These are phyloP conservation scores for Didymella lethalis DNA, from an alignment of 2,329 filamentous ascomycete species.

Conservation along the genomic window DNA sequence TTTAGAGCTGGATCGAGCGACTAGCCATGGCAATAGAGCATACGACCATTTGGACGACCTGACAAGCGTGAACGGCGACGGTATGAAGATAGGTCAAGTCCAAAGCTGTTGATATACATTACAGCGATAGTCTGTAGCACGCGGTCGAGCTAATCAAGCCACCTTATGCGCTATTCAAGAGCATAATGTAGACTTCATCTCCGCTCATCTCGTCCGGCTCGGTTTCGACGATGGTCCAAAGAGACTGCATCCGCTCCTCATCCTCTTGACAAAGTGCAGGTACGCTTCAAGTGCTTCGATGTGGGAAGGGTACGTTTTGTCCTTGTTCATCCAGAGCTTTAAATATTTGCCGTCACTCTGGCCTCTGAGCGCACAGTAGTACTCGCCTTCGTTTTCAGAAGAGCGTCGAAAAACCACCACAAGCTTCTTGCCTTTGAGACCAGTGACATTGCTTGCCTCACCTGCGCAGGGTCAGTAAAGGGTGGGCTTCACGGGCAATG, in stretches of 20 bases:
- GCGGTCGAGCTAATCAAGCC: background rate
- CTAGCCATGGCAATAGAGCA: background rate
- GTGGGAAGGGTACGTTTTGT: constrained; percentile 34
- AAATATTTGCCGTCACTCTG: constrained; percentile 35
- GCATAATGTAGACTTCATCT: background rate
- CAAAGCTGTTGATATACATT: background rate
- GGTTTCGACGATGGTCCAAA: constrained; percentile 30
- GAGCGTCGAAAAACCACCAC: constrained; percentile 30
- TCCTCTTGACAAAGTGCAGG: constrained; percentile 36
- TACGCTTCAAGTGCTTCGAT: constrained; percentile 38
- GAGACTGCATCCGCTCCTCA: constrained; percentile 31
- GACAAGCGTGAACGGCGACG: background rate
- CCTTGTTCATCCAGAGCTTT: constrained; percentile 42
- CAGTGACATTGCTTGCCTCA: constrained; percentile 31
- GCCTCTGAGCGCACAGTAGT: constrained; percentile 39
- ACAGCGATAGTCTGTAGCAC: background rate
- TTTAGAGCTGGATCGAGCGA: background rate
- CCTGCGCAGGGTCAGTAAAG: background rate
- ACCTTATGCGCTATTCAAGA: background rate
- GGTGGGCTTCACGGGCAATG: constrained; percentile 12
- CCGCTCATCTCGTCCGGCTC: constrained; percentile 2
- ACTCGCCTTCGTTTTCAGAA: constrained; percentile 27
- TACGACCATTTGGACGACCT: background rate
- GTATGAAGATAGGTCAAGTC: background rate
- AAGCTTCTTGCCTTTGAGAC: constrained; percentile 32